A percentile compares a stretch with the other conserved stretches of the same genome.
phyloP scores from a whole-genome alignment of 495 filamentous ascomycete species.

The Apiosordaria backusii region DNA sequence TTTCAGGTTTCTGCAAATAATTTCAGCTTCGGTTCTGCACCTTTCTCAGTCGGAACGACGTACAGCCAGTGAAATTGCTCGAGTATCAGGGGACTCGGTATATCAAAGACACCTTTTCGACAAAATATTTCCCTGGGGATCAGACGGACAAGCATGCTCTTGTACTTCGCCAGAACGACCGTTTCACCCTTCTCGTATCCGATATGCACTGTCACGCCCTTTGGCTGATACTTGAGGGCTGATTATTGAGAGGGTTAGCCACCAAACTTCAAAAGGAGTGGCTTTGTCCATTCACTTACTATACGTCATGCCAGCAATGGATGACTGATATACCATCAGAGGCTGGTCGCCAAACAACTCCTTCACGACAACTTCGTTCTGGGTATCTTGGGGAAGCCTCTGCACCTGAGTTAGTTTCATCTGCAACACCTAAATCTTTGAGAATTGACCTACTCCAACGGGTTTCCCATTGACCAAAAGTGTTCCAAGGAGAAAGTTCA shows the following conservation, averaged over 20 bases:
- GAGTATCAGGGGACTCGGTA: slow-evolving; percentile 48
- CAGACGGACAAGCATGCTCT: slow-evolving; percentile 31
- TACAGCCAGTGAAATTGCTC: slow-evolving; percentile 58
- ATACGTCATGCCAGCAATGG: slow-evolving; percentile 46
- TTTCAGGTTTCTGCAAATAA: slow-evolving; percentile 30
- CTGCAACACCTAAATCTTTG: too few species aligned
- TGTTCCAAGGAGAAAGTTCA: slow-evolving; percentile 46
- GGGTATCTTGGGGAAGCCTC: slow-evolving; percentile 44
- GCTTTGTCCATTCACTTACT: background rate
- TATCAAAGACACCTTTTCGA: slow-evolving; percentile 33
- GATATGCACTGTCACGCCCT: slow-evolving; percentile 40
- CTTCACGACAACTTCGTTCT: slow-evolving; percentile 34
- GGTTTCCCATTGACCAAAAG: slow-evolving; percentile 49
- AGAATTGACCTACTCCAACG: slow-evolving; percentile 27
- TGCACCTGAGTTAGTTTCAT: slow-evolving; percentile 6
- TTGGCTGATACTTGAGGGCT: background rate
- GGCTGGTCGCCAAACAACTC: slow-evolving; percentile 50
- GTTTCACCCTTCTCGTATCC: slow-evolving; percentile 38
- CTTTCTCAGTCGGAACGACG: background rate
- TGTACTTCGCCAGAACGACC: slow-evolving; percentile 36
- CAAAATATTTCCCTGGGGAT: slow-evolving; percentile 34
- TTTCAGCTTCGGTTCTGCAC: background rate
- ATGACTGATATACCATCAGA: slow-evolving; percentile 45
- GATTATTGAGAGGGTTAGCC: background rate
- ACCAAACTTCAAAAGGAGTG: background rate